A percentile compares a stretch with the other conserved stretches of the same genome.
phyloP scores from a whole-genome alignment of 768 basidiomycete genomes.

The Pleurotus tuber-regium region DNA sequence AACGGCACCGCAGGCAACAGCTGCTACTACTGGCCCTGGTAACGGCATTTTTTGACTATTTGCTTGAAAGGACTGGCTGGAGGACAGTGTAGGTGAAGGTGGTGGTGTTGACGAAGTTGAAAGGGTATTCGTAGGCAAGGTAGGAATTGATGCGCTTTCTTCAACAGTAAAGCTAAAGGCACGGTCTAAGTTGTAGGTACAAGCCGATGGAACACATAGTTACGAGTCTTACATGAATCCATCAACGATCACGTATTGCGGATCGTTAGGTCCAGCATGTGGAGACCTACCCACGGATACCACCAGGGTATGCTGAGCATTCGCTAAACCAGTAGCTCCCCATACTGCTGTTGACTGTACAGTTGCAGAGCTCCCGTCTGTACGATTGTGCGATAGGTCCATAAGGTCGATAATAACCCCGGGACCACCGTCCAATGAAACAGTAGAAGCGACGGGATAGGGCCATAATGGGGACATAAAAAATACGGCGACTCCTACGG shows the following conservation, averaged over 20 bases:
- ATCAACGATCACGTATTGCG: slow-evolving; percentile 12
- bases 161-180: background rate
- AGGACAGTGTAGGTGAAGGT: background rate
- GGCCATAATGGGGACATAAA: slow-evolving; percentile 15
- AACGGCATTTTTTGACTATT: too few species aligned
- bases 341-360: slow-evolving; percentile 10
- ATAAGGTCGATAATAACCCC: slow-evolving; percentile 10
- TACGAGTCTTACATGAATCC: slow-evolving; percentile 12
- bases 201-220: too few species aligned
- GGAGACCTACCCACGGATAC: slow-evolving; percentile 5
- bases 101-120: background rate
- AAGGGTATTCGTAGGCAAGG: background rate
- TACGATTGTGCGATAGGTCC: background rate
- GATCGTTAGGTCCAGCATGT: background rate
- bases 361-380: slow-evolving; percentile 8
- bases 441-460: slow-evolving; percentile 10
- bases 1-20: background rate
- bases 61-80: background rate
- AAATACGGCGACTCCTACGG: slow-evolving; percentile 15
- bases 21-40: background rate
- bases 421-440: slow-evolving; percentile 11
- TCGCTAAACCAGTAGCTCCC: slow-evolving; percentile 10
- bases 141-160: background rate
- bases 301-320: slow-evolving; percentile 13
- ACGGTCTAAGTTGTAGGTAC: too few species aligned